Evolutionary conservation across 2,329 filamentous ascomycete species (phyloP), one percentile per base, ranked within the genome.

Genomic region (Aspergillus uvarum): DNA sequence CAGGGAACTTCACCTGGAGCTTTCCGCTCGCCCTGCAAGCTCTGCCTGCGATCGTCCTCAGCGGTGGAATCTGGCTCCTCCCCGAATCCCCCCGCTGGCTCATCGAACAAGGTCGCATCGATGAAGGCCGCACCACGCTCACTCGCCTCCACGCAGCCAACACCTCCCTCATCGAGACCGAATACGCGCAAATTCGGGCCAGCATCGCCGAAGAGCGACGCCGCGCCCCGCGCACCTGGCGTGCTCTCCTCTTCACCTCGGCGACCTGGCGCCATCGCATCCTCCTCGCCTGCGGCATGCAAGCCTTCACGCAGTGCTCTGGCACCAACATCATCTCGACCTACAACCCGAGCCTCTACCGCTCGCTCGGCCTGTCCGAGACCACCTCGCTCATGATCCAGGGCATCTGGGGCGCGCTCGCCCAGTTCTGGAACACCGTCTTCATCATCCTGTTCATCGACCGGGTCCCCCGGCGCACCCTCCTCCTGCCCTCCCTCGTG

Each of bases 361-460:
- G 70, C 12, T 72, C 77, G 4, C 73, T 82, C 0, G 79, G 79
- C 6, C 77, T 83, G 47, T 68, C 71, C 2, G 79, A 74, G 0
- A 75, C 76, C 7, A 79, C 74, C 1, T 80, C 80, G 0, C 75
- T 83, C 4, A 77, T 83, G 72, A 81, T 83, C 51, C 79, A 82
- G 61, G 82, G 81, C 3, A 78, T 83, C 62, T 81, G 77, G 65
- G 81, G 81, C 24, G 79, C 80, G 1, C 72, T 84, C 7, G 79
- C 80, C 0, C 79, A 79, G 31, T 68, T 81, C 22, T 83, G 79
- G 75, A 80, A 80, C 61, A 80, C 77, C 1, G 65, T 81, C 5
- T 80, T 80, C 53, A 76, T 80, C 53, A 76, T 83, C 59, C 68
- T 71, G 35, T 68, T 80, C 47, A 68, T 83, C 49, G 81, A 84